Base-by-base conservation (phyloP, 352 stramenopile species). In the Bremia lactucae region DNA sequence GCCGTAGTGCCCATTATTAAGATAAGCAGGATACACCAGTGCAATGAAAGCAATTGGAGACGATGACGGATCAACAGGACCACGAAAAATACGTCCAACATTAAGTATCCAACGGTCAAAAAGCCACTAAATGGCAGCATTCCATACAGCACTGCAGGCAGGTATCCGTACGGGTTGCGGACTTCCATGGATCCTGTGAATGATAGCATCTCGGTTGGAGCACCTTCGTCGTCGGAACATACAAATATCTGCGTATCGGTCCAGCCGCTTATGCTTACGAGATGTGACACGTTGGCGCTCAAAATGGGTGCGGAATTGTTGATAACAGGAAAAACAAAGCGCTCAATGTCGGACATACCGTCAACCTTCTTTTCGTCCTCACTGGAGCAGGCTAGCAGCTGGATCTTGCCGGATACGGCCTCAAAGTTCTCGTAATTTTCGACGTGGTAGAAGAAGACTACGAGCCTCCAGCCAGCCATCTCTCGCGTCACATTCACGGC, bases 361-460 rank as follows among this genome's bases (percentile, higher is more conserved):
- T 68, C 59, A 29, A 84, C 68, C 35, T 58, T 55, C 39, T 82
- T 52, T 9, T 44, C 49, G 4, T 56, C 39, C 26, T 68, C 55
- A 16, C 60, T 35, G 1, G 63, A 72, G 46, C 79, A 92, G 19
- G 79, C 79, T 28, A 92, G 55, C 14, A 89, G 55, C 48, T 83
- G 71, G 21, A 92, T 72, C 36, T 87, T 82, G 48, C 75, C 63
- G 10, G 75, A 62, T 18, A 88, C 69, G 1, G 52, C 42, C 49
- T 58, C 54, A 46, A 92, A 83, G 20, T 65, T 49, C 24, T 80
- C 58, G 52, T 82, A 78, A 36, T 50, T 76, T 43, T 85, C 68
- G 18, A 83, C 77, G 54, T 92, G 79, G 61, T 89, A 92, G 35
- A 86, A 72, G 46, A 88, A 86, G 35, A 89, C 68, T 14, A 88